A percentile compares a stretch with the other conserved stretches of the same genome.
Evolutionary conservation across 108 stramenopile genomes (phyloP).

Genomic region (Discostella pseudostelligera): DNA sequence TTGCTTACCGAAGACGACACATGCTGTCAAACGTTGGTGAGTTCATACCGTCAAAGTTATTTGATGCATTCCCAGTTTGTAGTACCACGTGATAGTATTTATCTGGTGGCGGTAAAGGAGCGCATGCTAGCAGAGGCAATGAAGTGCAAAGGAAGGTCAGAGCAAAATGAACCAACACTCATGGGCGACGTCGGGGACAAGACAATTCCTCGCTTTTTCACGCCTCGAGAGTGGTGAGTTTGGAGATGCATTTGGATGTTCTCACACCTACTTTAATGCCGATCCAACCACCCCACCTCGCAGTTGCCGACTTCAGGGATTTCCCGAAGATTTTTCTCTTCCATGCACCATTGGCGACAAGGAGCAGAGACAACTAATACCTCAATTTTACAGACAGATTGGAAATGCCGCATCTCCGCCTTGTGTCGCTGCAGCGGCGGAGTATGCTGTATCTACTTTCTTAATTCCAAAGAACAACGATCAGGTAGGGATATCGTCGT

Average conservation of each 20-base stretch:
- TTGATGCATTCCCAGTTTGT: slow-evolving; percentile 31
- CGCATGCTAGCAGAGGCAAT: background rate
- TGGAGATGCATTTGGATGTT: background rate
- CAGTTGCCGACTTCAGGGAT: slow-evolving; percentile 39
- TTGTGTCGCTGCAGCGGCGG: slow-evolving; percentile 25
- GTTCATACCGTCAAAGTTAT: slow-evolving; percentile 27
- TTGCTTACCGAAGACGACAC: slow-evolving; percentile 21
- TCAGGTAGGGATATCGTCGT: background rate
- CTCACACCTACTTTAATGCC: background rate
- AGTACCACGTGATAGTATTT: slow-evolving; percentile 15
- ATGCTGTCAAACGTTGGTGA: slow-evolving; percentile 25
- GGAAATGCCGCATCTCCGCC: slow-evolving; percentile 31
- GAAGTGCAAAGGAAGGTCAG: background rate
- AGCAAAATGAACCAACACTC: background rate
- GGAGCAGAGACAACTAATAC: slow-evolving; percentile 2
- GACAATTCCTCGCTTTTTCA: slow-evolving; percentile 32
- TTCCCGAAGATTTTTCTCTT: slow-evolving; percentile 34
- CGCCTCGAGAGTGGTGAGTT: slow-evolving; percentile 28
- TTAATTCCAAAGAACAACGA: background rate
- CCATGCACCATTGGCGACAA: slow-evolving; percentile 1
- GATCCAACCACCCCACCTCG: background rate
- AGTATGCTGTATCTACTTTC: slow-evolving; percentile 5
- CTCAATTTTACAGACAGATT: slow-evolving; percentile 29
- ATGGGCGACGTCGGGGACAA: background rate
- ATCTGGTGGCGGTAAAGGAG: slow-evolving; percentile 6